Evolutionary conservation across 1,284 basidiomycete species (phyloP).

Genomic region (Boletus austroedulis): DNA sequence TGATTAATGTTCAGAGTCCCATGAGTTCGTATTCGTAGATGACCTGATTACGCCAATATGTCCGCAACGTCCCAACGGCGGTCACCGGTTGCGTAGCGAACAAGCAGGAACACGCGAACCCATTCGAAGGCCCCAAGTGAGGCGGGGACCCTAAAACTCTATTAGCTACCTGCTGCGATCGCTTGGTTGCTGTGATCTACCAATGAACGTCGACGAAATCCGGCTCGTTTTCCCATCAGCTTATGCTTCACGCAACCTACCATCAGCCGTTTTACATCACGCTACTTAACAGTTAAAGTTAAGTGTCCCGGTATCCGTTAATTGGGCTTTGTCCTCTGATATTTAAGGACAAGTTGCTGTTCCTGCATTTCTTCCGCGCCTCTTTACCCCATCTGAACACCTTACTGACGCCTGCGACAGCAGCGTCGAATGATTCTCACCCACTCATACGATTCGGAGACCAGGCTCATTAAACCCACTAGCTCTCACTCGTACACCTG

Average conservation of each 20-base stretch:
- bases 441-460: slow-evolving; percentile 18
- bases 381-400: slow-evolving; percentile 12
- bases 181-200: slow-evolving; percentile 23
- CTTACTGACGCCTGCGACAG: slow-evolving; percentile 18
- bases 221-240: slow-evolving; percentile 31
- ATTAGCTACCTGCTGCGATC: slow-evolving; percentile 25
- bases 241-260: slow-evolving; percentile 29
- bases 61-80: no score
- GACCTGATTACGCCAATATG: not conserved
- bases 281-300: slow-evolving; percentile 29
- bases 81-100: slow-evolving; percentile 3
- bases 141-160: slow-evolving; percentile 35
- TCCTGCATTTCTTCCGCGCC: slow-evolving; percentile 12
- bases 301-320: slow-evolving; percentile 23
- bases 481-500: slow-evolving; percentile 20
- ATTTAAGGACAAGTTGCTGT: slow-evolving; percentile 33
- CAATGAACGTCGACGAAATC: slow-evolving; percentile 21
- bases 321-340: slow-evolving; percentile 20
- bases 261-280: slow-evolving; percentile 38
- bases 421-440: slow-evolving; percentile 30
- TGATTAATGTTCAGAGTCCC: not conserved
- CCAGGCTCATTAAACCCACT: slow-evolving; percentile 33
- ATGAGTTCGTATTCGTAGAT: no score
- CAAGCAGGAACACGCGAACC: not conserved
- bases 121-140: slow-evolving; percentile 1